phyloP scores from a whole-genome alignment of 805 yeast species.

The Cyberlindnera amylophila region DNA sequence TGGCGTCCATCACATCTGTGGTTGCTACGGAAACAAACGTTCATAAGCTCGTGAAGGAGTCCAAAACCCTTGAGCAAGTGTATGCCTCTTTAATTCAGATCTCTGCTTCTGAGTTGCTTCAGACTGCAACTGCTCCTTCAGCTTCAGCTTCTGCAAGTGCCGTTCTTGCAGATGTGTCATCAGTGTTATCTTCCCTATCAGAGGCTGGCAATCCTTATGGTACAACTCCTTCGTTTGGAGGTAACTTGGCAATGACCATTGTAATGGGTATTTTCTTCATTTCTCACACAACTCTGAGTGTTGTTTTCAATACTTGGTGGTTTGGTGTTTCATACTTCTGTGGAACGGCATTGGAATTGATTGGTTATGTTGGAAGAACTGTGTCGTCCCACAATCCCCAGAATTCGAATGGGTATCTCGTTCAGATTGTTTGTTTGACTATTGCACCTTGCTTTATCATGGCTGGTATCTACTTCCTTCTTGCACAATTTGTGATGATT shows the following conservation, averaged over 20 bases:
- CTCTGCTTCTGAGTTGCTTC: background rate
- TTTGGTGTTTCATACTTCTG: conserved; percentile 54
- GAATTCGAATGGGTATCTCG: conserved; percentile 37
- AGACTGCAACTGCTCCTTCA: background rate
- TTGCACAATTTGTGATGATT: conserved; percentile 63
- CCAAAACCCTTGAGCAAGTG: background rate
- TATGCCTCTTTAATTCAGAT: background rate
- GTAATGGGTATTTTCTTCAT: conserved; percentile 43
- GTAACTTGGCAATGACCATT: background rate
- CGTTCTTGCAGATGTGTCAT: background rate
- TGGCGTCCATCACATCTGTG: background rate
- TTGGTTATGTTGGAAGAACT: conserved; percentile 65
- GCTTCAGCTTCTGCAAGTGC: background rate
- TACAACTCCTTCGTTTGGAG: background rate
- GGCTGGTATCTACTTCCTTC: conserved; percentile 75
- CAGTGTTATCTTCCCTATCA: background rate
- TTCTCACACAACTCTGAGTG: conserved; percentile 39
- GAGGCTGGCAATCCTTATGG: background rate
- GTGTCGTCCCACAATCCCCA: conserved; percentile 37
- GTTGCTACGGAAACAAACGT: background rate
- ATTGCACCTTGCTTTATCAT: conserved; percentile 80
- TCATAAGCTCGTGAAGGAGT: background rate
- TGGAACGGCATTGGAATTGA: conserved; percentile 57
- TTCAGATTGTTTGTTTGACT: conserved; percentile 67
- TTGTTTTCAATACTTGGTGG: conserved; percentile 58